These are phyloP conservation scores for Globisporangium yorkense DNA, from an alignment of 352 stramenopile species.

Conservation along the genomic window DNA sequence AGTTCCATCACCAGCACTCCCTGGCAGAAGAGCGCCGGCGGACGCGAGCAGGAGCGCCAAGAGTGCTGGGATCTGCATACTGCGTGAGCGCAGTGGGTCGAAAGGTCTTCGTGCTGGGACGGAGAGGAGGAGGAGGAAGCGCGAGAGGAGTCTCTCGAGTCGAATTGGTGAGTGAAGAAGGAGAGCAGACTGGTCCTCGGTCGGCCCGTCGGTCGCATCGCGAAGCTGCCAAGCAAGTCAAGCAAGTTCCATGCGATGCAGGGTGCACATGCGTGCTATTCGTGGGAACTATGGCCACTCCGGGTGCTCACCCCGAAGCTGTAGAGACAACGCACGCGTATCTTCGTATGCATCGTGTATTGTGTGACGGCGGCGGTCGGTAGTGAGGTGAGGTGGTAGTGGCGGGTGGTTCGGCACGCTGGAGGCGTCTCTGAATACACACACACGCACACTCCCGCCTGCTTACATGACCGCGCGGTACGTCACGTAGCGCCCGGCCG, in stretches of 20 bases:
- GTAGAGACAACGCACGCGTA: no score
- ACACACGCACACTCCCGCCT: neutral
- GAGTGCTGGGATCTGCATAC: slow-evolving; percentile 5
- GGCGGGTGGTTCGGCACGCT: neutral
- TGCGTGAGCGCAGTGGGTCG: neutral
- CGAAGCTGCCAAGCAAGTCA: neutral
- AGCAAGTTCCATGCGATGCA: neutral
- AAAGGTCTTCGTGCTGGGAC: neutral
- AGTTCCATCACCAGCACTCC: neutral
- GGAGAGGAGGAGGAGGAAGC: neutral
- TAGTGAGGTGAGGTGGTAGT: no score
- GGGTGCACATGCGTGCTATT: neutral
- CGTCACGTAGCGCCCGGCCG: slow-evolving; percentile 98
- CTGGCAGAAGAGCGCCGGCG: neutral
- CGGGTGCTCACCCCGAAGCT: no score
- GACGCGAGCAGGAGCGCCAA: slow-evolving; percentile 1
- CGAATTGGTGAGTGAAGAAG: neutral
- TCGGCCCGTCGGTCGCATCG: neutral
- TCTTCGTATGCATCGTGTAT: no score
- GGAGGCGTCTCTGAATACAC: neutral
- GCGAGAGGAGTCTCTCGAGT: neutral
- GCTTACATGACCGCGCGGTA: slow-evolving; percentile 98
- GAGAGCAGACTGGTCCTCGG: neutral
- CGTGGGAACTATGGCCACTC: no score
- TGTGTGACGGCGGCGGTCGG: no score